Percentiles rank a stretch among this genome's conserved stretches.
Evolutionary conservation across 2,329 filamentous ascomycete species (phyloP).

Genomic region (Aspergillus ruber): DNA sequence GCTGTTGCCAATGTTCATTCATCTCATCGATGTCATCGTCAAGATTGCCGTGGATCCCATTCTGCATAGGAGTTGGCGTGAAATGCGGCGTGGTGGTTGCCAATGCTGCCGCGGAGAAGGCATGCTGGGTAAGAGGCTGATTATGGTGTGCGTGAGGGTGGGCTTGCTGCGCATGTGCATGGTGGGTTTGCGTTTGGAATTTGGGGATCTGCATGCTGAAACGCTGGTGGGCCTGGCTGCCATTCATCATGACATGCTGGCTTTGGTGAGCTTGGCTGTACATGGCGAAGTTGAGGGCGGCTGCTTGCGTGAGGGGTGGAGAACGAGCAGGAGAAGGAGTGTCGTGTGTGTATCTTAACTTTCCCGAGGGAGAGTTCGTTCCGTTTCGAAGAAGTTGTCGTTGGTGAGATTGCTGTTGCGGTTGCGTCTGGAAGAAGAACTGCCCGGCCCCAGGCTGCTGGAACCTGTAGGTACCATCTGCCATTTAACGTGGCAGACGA

Average conservation of each 20-base stretch:
- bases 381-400: constrained; percentile 41
- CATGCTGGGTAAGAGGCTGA: constrained; percentile 44
- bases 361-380: constrained; percentile 40
- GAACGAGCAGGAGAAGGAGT: constrained; percentile 45
- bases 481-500: constrained; percentile 48
- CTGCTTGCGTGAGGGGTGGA: constrained; percentile 37
- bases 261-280: constrained; percentile 43
- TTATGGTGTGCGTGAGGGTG: constrained; percentile 40
- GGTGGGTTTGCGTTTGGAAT: constrained; percentile 42
- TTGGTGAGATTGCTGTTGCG: constrained; percentile 38
- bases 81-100: constrained; percentile 51
- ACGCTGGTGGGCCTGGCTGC: constrained; percentile 42
- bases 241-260: constrained; percentile 48
- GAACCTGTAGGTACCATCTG: constrained; percentile 51
- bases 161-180: constrained; percentile 38
- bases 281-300: constrained; percentile 42
- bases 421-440: constrained; percentile 41
- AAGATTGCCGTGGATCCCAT: constrained; percentile 51
- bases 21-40: constrained; percentile 53
- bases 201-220: constrained; percentile 46
- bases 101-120: constrained; percentile 42
- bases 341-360: constrained; percentile 41
- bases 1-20: constrained; percentile 77
- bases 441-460: constrained; percentile 49
- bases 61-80: constrained; percentile 52